phyloP scores from a whole-genome alignment of 495 filamentous ascomycete genomes.

The Aspergillus baeticus region DNA sequence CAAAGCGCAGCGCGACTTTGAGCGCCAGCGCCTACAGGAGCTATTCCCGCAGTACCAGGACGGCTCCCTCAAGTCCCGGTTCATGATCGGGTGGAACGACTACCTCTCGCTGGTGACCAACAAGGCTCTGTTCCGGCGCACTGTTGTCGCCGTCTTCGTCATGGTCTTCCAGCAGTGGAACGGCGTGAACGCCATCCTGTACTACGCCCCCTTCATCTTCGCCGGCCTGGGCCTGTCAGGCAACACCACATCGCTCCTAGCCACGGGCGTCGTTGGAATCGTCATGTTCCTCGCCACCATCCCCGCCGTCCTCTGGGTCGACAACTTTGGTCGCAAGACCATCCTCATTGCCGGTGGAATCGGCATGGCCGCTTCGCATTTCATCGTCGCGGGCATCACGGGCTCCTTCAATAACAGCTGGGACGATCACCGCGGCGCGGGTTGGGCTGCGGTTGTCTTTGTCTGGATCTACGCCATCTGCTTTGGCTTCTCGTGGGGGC shows the following conservation, averaged over 20 bases:
- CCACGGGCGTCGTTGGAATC: slow-evolving; percentile 72
- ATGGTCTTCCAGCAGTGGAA: slow-evolving; percentile 62
- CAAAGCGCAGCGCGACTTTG: slow-evolving; percentile 71
- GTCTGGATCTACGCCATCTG: slow-evolving; percentile 45
- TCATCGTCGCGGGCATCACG: not conserved
- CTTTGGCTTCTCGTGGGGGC: slow-evolving; percentile 47
- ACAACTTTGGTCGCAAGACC: not conserved
- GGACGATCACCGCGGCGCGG: not conserved
- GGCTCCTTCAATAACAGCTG: not conserved
- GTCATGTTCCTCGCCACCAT: slow-evolving; percentile 60
- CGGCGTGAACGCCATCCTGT: slow-evolving; percentile 67
- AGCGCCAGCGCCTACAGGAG: slow-evolving; percentile 66
- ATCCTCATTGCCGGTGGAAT: not conserved
- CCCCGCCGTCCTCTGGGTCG: slow-evolving; percentile 47
- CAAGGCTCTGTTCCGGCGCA: not conserved
- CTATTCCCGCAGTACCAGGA: slow-evolving; percentile 62
- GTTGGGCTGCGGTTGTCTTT: slow-evolving; percentile 41
- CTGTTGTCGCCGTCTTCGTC: not conserved
- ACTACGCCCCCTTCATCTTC: slow-evolving; percentile 67
- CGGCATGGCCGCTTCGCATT: not conserved
- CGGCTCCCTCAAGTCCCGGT: slow-evolving; percentile 60
- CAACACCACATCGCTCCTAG: slow-evolving; percentile 63
- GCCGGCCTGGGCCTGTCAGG: slow-evolving; percentile 31
- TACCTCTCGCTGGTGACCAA: slow-evolving; percentile 18
- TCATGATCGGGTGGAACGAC: slow-evolving; percentile 62